These are phyloP conservation scores for Ogataea glucozyma DNA, from an alignment of 805 yeast genomes.

Conservation along the genomic window DNA sequence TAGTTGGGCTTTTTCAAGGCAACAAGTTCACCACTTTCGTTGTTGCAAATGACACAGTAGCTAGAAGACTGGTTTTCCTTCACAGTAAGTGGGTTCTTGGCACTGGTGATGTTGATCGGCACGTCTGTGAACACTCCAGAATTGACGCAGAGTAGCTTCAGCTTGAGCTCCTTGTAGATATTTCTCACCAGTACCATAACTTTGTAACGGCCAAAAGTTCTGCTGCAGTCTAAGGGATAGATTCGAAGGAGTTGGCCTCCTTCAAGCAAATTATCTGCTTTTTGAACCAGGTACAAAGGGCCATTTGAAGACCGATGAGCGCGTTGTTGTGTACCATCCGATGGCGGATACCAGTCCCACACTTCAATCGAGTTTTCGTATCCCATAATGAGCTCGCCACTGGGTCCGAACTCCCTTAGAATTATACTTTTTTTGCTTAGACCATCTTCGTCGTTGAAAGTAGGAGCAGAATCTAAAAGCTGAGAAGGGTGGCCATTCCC, in stretches of 20 bases:
- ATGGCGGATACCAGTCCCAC: conserved; percentile 39
- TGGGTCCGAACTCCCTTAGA: conserved; percentile 36
- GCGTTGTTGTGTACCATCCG: background rate
- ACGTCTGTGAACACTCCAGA: background rate
- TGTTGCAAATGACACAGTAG: conserved; percentile 22
- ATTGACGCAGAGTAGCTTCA: conserved; percentile 12
- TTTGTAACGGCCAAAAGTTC: conserved; percentile 24
- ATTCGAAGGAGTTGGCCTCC: conserved; percentile 17
- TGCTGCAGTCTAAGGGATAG: conserved; percentile 30
- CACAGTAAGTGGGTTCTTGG: conserved; percentile 13
- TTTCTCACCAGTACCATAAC: conserved; percentile 20
- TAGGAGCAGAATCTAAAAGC: background rate
- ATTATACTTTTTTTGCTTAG: background rate
- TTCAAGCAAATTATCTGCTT: conserved; percentile 12
- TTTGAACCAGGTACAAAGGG: conserved; percentile 32
- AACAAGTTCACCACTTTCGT: conserved; percentile 17
- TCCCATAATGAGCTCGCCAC: conserved; percentile 39
- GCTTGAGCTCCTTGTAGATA: conserved; percentile 22
- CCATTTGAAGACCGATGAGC: conserved; percentile 24
- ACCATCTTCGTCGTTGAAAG: background rate
- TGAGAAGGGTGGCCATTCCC: background rate
- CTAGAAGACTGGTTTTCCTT: conserved; percentile 14
- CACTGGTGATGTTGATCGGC: conserved; percentile 2
- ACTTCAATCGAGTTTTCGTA: conserved; percentile 35
- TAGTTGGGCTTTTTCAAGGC: background rate